These are phyloP conservation scores for Arachis stenosperma DNA, from an alignment of 306 rosid genomes.

Conservation along the genomic window DNA sequence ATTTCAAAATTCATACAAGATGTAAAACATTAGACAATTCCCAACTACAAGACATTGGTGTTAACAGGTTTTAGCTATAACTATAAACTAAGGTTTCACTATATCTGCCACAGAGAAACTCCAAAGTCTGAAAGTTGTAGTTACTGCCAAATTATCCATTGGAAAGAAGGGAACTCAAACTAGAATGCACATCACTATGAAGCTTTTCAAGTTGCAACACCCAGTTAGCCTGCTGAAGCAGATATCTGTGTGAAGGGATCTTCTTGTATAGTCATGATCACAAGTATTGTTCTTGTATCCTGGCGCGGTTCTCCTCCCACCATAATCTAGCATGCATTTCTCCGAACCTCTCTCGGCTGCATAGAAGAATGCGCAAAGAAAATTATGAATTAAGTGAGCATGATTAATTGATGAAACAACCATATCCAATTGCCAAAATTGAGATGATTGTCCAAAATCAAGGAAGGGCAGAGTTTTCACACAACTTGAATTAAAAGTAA, in stretches of 20 bases:
- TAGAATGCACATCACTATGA: slow-evolving; percentile 45
- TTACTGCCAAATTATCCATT: slow-evolving; percentile 47
- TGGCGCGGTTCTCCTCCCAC: slow-evolving; percentile 92
- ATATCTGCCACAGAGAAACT: slow-evolving; percentile 34
- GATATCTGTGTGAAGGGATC: slow-evolving; percentile 28
- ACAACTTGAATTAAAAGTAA: neutral
- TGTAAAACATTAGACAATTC: slow-evolving; percentile 32
- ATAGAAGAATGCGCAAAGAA: slow-evolving; percentile 16
- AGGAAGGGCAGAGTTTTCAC: slow-evolving; percentile 3
- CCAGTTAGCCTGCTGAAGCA: slow-evolving; percentile 49
- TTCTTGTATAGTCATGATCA: slow-evolving; percentile 42
- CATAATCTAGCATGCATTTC: slow-evolving; percentile 90
- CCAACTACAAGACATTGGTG: slow-evolving; percentile 18
- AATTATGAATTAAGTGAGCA: slow-evolving; percentile 2
- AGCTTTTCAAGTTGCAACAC: slow-evolving; percentile 39
- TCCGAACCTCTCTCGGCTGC: slow-evolving; percentile 89
- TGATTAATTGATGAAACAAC: slow-evolving; percentile 5
- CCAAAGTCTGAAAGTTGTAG: slow-evolving; percentile 36
- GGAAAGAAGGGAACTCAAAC: slow-evolving; percentile 37
- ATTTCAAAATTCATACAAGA: slow-evolving; percentile 42
- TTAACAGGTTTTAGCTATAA: slow-evolving; percentile 25
- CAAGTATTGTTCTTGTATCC: slow-evolving; percentile 94
- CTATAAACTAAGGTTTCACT: slow-evolving; percentile 41
- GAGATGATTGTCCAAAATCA: neutral
- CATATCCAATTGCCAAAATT: slow-evolving; percentile 3